These are phyloP conservation scores for Tetrahymena thermophila DNA, from an alignment of 73 alveolate species.

Conservation along the genomic window DNA sequence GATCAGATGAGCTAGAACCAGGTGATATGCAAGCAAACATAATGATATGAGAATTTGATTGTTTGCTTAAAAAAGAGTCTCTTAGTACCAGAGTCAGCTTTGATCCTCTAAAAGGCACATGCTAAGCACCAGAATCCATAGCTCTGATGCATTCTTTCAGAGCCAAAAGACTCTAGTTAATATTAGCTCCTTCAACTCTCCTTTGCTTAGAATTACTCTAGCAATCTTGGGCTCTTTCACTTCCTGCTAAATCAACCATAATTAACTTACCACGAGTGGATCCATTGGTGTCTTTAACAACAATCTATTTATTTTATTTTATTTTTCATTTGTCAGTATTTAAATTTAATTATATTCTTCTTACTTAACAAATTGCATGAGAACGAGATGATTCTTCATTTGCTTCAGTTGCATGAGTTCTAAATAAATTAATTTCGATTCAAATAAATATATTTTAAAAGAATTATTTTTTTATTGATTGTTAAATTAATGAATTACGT, in stretches of 20 bases:
- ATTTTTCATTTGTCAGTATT: background rate
- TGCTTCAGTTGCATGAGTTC: slow-evolving; percentile 90
- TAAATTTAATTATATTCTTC: background rate
- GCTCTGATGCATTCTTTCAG: slow-evolving; percentile 96
- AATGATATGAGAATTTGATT: slow-evolving; percentile 64
- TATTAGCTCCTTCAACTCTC: slow-evolving; percentile 93
- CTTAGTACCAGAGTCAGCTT: slow-evolving; percentile 90
- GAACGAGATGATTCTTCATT: slow-evolving; percentile 93
- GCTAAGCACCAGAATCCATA: slow-evolving; percentile 71
- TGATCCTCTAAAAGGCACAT: slow-evolving; percentile 95
- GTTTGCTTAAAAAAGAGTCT: slow-evolving; percentile 81
- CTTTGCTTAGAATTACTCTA: slow-evolving; percentile 76
- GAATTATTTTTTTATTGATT: no score
- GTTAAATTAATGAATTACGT: background rate
- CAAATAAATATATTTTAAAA: background rate
- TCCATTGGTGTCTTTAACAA: background rate
- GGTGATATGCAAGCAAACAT: slow-evolving; percentile 95
- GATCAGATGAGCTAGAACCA: slow-evolving; percentile 72
- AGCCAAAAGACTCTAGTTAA: slow-evolving; percentile 84
- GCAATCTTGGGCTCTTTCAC: slow-evolving; percentile 94
- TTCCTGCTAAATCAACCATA: slow-evolving; percentile 45
- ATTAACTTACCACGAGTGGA: background rate
- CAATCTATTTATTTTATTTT: background rate
- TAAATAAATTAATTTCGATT: background rate
- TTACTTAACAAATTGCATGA: slow-evolving; percentile 91